A percentile compares a stretch with the other conserved stretches of the same genome.
Conservation (phyloP, 2,329 filamentous ascomycete species). For the Akanthomyces muscarius region DNA sequence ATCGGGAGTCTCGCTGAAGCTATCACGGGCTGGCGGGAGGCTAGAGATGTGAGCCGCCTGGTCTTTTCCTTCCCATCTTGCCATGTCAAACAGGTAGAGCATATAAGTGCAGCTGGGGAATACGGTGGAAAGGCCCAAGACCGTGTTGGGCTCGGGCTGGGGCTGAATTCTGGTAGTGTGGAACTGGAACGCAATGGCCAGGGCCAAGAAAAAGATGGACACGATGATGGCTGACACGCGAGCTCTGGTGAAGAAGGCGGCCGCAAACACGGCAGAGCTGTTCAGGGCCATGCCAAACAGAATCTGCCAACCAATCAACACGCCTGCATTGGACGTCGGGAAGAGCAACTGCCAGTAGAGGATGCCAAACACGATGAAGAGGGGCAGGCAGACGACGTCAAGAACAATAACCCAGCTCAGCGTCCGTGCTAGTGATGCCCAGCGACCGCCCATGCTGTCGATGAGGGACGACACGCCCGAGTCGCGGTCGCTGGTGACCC, state of each 20-base stretch:
- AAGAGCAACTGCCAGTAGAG: constrained; percentile 44
- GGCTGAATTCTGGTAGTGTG: neutral
- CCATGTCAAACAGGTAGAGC: constrained; percentile 25
- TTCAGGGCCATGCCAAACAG: constrained; percentile 52
- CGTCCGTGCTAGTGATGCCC: constrained; percentile 23
- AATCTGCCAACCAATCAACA: constrained; percentile 42
- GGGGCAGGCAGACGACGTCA: constrained; percentile 33
- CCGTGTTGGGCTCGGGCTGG: neutral
- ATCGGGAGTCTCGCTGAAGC: constrained; percentile 19
- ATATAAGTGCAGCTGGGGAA: constrained; percentile 26
- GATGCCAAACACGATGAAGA: constrained; percentile 35
- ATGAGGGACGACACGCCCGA: constrained; percentile 30
- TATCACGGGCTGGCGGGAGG: constrained; percentile 15
- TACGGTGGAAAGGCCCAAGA: constrained; percentile 19
- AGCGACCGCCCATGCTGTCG: constrained; percentile 43
- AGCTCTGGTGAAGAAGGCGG: constrained; percentile 35
- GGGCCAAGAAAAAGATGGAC: constrained; percentile 26
- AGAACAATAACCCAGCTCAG: constrained; percentile 27
- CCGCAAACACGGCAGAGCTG: constrained; percentile 57
- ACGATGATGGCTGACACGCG: constrained; percentile 31
- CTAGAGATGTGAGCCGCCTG: constrained; percentile 13
- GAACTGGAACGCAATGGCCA: constrained; percentile 22
- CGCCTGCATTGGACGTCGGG: neutral
- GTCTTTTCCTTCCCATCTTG: constrained; percentile 21
- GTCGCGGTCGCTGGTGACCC: constrained; percentile 30